Evolutionary conservation across 2,329 filamentous ascomycete genomes (phyloP).

Genomic region (Coniochaeta pulveracea): DNA sequence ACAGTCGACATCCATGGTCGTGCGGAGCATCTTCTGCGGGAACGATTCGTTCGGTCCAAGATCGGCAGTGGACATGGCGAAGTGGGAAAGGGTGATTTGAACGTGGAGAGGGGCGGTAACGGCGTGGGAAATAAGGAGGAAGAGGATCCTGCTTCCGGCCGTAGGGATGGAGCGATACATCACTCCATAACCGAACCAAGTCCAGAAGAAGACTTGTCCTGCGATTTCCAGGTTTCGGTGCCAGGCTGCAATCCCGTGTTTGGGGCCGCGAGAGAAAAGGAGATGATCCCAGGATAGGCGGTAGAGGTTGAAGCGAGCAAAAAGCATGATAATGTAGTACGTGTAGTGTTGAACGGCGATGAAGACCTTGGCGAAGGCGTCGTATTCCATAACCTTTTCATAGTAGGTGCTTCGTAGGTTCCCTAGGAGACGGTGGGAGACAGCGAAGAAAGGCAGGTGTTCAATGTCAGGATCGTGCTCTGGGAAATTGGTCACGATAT

Average conservation of each 20-base stretch:
- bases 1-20: constrained; percentile 89
- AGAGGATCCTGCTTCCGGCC: constrained; percentile 57
- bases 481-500: constrained; percentile 88
- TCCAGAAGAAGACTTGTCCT: constrained; percentile 75
- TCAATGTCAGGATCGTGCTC: constrained; percentile 96
- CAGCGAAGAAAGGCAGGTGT: constrained; percentile 79
- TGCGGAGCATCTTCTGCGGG: constrained; percentile 80
- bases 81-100: constrained; percentile 86
- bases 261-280: constrained; percentile 56
- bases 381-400: constrained; percentile 67
- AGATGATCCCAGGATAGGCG: constrained; percentile 70
- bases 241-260: constrained; percentile 70
- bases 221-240: constrained; percentile 69
- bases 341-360: constrained; percentile 68
- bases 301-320: constrained; percentile 85
- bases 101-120: constrained; percentile 74
- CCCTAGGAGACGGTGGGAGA: constrained; percentile 69
- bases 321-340: constrained; percentile 70
- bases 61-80: constrained; percentile 85
- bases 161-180: constrained; percentile 63
- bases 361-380: constrained; percentile 58
- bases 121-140: constrained; percentile 71
- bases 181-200: constrained; percentile 75
- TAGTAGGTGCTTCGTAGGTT: constrained; percentile 74
- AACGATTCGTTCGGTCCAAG: constrained; percentile 78